phyloP scores from a whole-genome alignment of 495 filamentous ascomycete species.

The Penicillium canariense region DNA sequence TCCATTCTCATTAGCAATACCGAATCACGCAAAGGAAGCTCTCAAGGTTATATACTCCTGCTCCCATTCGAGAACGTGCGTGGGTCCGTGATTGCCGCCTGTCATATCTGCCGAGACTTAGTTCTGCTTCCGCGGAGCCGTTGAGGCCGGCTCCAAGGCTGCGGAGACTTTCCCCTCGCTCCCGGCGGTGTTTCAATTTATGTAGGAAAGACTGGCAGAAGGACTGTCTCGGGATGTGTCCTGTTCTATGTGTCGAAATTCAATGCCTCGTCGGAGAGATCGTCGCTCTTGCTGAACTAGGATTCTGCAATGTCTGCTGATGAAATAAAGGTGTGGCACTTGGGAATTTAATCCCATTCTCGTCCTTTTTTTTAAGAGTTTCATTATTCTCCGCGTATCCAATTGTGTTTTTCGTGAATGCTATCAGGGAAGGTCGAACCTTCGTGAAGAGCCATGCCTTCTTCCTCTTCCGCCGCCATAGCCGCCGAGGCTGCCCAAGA shows the following conservation, averaged over 20 bases:
- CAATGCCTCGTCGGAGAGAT: background rate
- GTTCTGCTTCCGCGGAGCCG: background rate
- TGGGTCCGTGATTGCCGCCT: background rate
- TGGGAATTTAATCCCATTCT: no score
- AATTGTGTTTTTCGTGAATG: no score
- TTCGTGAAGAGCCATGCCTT: no score
- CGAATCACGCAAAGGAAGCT: no score
- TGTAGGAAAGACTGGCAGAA: background rate
- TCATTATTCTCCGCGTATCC: no score
- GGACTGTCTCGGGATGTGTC: background rate
- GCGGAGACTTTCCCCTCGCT: no score
- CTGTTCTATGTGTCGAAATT: background rate
- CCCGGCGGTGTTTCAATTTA: background rate
- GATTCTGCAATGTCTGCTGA: background rate
- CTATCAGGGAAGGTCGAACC: no score
- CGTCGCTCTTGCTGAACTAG: background rate
- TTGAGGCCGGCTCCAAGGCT: background rate
- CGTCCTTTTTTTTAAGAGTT: no score
- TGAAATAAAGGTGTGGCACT: no score
- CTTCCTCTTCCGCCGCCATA: no score
- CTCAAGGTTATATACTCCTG: no score
- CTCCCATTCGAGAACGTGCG: background rate
- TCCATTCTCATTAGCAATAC: no score
- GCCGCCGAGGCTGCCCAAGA: slow-evolving; percentile 6
- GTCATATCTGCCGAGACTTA: background rate